These are phyloP conservation scores for Poronia punctata DNA, from an alignment of 495 filamentous ascomycete genomes.

Conservation along the genomic window DNA sequence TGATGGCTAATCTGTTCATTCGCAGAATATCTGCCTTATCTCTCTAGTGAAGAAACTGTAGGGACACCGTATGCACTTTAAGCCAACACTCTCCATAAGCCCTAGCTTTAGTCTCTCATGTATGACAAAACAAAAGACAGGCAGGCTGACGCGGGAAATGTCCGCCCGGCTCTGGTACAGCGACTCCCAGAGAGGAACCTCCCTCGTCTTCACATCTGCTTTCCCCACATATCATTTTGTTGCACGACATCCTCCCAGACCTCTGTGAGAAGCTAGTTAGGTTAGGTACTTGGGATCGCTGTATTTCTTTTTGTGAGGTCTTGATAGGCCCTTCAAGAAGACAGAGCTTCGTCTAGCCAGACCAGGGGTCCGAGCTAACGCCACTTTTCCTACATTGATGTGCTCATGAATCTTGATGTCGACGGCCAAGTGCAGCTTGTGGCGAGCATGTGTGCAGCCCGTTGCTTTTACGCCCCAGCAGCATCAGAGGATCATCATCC, in stretches of 20 bases:
- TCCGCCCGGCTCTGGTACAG: slow-evolving; percentile 25
- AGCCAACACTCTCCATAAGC: slow-evolving; percentile 8
- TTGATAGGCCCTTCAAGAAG: slow-evolving; percentile 17
- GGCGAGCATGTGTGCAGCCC: slow-evolving; percentile 17
- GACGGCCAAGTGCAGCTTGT: slow-evolving; percentile 25
- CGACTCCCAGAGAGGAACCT: slow-evolving; percentile 22
- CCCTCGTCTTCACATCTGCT: slow-evolving; percentile 21
- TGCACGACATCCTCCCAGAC: slow-evolving; percentile 22
- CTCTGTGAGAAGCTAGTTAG: slow-evolving; percentile 21
- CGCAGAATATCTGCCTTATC: neutral
- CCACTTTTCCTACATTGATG: slow-evolving; percentile 15
- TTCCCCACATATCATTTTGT: slow-evolving; percentile 25
- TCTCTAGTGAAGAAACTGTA: slow-evolving; percentile 18
- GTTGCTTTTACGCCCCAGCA: slow-evolving; percentile 13
- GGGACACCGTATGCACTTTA: slow-evolving; percentile 7
- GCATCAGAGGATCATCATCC: slow-evolving; percentile 4
- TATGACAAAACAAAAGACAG: too few species aligned
- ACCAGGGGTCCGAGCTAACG: slow-evolving; percentile 19
- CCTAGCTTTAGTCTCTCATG: slow-evolving; percentile 17
- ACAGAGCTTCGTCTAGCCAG: slow-evolving; percentile 20
- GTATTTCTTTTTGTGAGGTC: too few species aligned
- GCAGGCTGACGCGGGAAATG: slow-evolving; percentile 16
- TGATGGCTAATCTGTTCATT: neutral
- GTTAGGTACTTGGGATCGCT: too few species aligned
- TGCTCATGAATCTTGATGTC: slow-evolving; percentile 18